Percentiles rank a stretch among this genome's conserved stretches.
phyloP scores from a whole-genome alignment of 345 rosid species.

The Camelina neglecta region DNA sequence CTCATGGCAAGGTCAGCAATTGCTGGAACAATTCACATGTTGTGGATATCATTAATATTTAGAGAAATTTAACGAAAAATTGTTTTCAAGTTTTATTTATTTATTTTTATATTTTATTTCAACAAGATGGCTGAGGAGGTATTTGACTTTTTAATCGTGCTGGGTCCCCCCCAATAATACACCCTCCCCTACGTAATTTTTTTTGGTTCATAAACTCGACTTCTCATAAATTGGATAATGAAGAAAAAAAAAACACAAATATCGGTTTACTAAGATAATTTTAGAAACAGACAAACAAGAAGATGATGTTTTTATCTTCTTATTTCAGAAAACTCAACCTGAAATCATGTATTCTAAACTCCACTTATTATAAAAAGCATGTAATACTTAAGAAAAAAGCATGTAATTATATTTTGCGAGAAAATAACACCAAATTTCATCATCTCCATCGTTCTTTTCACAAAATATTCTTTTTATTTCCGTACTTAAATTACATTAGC shows the following conservation, averaged over 20 bases:
- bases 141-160: constrained; percentile 35
- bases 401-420: too few species aligned
- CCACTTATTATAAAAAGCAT: too few species aligned
- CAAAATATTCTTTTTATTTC: too few species aligned
- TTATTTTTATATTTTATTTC: neutral
- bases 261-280: neutral
- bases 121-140: constrained; percentile 24
- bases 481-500: too few species aligned
- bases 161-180: constrained; percentile 42
- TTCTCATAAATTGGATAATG: too few species aligned
- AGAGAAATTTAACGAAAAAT: neutral
- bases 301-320: neutral
- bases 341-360: too few species aligned
- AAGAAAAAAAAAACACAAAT: too few species aligned
- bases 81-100: constrained; percentile 12
- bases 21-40: constrained; percentile 45
- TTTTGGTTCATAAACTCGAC: neutral
- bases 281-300: neutral
- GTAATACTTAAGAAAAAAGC: too few species aligned
- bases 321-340: too few species aligned
- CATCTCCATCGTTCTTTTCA: too few species aligned
- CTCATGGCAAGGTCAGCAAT: constrained; percentile 41
- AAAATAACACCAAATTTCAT: too few species aligned
- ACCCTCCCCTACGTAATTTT: constrained; percentile 33
- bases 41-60: constrained; percentile 23